Base-by-base conservation (phyloP, 2,329 filamentous ascomycete species). In the Sphaceloma murrayae region DNA sequence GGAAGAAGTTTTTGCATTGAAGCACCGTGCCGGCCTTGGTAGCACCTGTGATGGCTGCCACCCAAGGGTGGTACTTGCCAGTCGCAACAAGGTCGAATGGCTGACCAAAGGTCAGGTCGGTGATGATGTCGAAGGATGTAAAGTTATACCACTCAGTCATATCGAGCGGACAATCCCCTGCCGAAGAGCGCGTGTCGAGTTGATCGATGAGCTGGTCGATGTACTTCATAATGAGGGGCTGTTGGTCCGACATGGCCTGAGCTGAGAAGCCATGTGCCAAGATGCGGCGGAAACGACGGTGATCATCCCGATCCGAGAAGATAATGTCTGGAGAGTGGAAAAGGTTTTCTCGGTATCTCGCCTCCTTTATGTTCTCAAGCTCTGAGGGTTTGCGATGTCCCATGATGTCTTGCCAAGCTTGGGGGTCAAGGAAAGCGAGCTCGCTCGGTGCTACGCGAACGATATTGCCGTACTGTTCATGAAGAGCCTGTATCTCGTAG, bases 381-480 rank as follows among this genome's bases (percentile, higher is more conserved):
- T n/a, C n/a, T n/a, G n/a, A n/a, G n/a, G n/a, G 17, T 21, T 53
- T 54, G 26, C 48, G 49, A 49, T 53, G 53, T 13, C 56, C 57
- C 40, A 59, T 53, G 22, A 59, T 48, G 13, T 56, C 54, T 43
- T 54, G 51, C 48, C 49, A 59, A 3, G 52, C 49, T 6, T 40
- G 27, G 13, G 36, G 36, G 9, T 40, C 18, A 10, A 22, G 27
- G 24, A 40, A 40, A 1, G 36, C 36, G n/a, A 74, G 60, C 50
- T 72, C 67, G 46, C 67, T 60, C 1, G 70, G 69, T 3, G 61
- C 62, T 29, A 70, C 55, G 6, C 70, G 66, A 6, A 74, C 68
- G 1, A 72, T 61, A 1, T 60, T 57, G 3, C 70, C 70, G 50
- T 69, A 68, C 34, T 57, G 48, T 5, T 56, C 49, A 51, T 69